Percentiles rank a stretch among this genome's conserved stretches.
Evolutionary conservation across 2,329 filamentous ascomycete species (phyloP).

Genomic region (Cladophialophora psammophila): DNA sequence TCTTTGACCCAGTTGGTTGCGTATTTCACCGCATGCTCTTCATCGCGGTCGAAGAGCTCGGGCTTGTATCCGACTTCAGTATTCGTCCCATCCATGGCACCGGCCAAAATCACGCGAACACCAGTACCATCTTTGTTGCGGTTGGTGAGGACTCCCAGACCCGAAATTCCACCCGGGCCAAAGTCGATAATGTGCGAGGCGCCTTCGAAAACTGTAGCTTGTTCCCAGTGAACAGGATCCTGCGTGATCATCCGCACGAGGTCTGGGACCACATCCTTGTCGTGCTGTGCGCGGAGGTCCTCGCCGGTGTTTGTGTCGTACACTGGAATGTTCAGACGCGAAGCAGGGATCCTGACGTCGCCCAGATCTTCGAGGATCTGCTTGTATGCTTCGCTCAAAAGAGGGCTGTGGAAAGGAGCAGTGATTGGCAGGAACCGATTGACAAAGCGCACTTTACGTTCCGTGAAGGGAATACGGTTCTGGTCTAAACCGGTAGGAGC

Average conservation of each 20-base stretch:
- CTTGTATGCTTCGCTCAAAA: constrained; percentile 80
- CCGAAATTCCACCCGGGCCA: constrained; percentile 94
- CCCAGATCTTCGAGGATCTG: constrained; percentile 88
- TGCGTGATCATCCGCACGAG: constrained; percentile 93
- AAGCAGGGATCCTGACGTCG: constrained; percentile 76
- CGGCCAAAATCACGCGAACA: constrained; percentile 93
- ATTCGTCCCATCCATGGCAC: constrained; percentile 88
- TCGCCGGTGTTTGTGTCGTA: constrained; percentile 89
- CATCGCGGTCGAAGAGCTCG: constrained; percentile 95
- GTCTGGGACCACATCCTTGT: constrained; percentile 81
- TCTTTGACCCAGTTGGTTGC: constrained; percentile 98
- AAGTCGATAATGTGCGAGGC: constrained; percentile 97
- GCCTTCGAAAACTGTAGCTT: constrained; percentile 85
- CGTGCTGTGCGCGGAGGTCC: constrained; percentile 75
- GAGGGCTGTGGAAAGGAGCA: constrained; percentile 97
- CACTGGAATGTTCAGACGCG: constrained; percentile 80
- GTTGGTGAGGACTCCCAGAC: constrained; percentile 93
- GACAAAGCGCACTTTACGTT: constrained; percentile 94
- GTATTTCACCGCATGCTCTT: constrained; percentile 92
- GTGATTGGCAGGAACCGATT: constrained; percentile 98
- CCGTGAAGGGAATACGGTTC: constrained; percentile 89
- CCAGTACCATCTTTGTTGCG: constrained; percentile 99
- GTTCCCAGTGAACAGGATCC: constrained; percentile 95
- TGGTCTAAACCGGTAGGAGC: constrained; percentile 97
- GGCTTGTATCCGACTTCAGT: constrained; percentile 96